Evolutionary conservation across 768 basidiomycete genomes (phyloP).

Genomic region (Suillus placidus): DNA sequence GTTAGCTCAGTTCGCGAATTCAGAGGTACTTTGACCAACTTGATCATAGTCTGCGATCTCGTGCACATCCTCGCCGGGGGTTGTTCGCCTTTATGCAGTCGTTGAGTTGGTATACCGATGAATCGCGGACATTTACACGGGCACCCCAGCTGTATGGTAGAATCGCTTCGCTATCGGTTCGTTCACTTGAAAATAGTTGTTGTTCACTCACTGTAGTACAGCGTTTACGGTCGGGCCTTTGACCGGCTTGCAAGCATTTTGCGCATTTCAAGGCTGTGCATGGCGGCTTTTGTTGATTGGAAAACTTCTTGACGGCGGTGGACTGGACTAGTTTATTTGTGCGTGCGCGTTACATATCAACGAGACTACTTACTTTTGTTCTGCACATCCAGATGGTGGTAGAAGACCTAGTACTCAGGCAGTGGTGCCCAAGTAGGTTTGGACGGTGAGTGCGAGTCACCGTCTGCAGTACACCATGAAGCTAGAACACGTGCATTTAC

Average conservation of each 20-base stretch:
- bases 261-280: conserved; percentile 9
- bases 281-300: not conserved
- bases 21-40: not conserved
- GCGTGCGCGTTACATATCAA: not conserved
- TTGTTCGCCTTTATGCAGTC: not conserved
- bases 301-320: conserved; percentile 1
- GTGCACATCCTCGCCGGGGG: not conserved
- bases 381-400: not conserved
- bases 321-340: not conserved
- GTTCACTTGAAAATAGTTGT: not conserved
- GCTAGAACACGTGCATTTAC: not conserved
- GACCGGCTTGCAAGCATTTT: conserved; percentile 3
- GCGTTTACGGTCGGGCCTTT: not conserved
- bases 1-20: not conserved
- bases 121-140: not conserved
- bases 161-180: not conserved
- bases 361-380: not conserved
- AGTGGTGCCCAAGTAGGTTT: not conserved
- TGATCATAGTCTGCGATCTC: not conserved
- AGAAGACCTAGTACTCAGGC: not conserved
- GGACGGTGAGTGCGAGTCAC: too few relatives aligned
- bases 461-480: not conserved
- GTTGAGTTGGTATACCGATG: conserved; percentile 3
- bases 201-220: conserved; percentile 1
- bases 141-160: not conserved